Evolutionary conservation across 352 stramenopile species (phyloP).

Genomic region (Phytopythium oedochilum): DNA sequence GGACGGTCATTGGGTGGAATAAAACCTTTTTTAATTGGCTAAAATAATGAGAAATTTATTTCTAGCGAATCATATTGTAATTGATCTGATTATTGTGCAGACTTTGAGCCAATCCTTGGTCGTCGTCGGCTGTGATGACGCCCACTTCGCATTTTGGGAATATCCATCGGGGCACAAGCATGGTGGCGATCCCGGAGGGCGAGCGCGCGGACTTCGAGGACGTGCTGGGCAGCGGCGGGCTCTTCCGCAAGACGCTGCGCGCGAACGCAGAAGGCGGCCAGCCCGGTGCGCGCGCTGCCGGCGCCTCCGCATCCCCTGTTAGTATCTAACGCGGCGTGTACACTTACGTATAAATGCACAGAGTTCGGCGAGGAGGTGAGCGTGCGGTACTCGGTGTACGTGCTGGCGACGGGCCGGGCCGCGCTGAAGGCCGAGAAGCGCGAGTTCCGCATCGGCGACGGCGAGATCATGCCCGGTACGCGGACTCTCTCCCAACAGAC

Average conservation of each 20-base stretch:
- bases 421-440: slow-evolving; percentile 45
- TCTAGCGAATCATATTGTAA: too few relatives aligned
- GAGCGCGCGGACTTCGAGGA: slow-evolving; percentile 68
- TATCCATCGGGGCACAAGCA: too few relatives aligned
- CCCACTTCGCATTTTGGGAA: too few relatives aligned
- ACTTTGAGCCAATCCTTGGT: too few relatives aligned
- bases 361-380: slow-evolving; percentile 82
- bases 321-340: too few relatives aligned
- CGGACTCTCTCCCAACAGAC: background rate
- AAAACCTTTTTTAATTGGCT: too few relatives aligned
- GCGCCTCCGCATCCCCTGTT: too few relatives aligned
- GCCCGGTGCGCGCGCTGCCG: slow-evolving; percentile 28
- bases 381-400: slow-evolving; percentile 56
- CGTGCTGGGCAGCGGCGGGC: slow-evolving; percentile 71
- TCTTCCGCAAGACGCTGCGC: slow-evolving; percentile 65
- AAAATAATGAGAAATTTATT: too few relatives aligned
- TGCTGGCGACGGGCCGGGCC: slow-evolving; percentile 35
- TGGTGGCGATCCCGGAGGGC: slow-evolving; percentile 32
- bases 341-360: too few relatives aligned
- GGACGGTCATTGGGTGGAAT: too few relatives aligned
- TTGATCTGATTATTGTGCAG: too few relatives aligned
- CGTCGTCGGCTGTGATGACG: too few relatives aligned
- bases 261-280: slow-evolving; percentile 53
- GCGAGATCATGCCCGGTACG: slow-evolving; percentile 74
- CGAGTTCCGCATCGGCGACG: slow-evolving; percentile 78